A percentile compares a stretch with the other conserved stretches of the same genome.
Conservation (phyloP, 2,329 filamentous ascomycete species). For the Aphanoascus verrucosus region DNA sequence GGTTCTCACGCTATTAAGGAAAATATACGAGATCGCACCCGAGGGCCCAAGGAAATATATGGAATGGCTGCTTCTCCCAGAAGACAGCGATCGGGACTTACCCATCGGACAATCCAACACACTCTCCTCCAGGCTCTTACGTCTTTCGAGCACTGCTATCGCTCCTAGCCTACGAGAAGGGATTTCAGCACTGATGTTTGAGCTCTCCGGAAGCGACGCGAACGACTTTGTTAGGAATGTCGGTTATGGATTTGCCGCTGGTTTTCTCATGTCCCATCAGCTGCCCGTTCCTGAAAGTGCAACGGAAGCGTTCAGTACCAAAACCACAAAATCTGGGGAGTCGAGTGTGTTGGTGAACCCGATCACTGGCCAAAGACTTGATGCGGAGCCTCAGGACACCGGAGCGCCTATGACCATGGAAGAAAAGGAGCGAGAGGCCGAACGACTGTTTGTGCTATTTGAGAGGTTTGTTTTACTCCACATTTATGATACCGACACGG, state of each 20-base stretch:
- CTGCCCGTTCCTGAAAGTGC: conserved; percentile 62
- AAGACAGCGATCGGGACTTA: conserved; percentile 60
- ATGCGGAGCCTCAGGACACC: conserved; percentile 51
- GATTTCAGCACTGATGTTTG: conserved; percentile 72
- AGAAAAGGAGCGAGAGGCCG: conserved; percentile 86
- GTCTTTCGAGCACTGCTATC: conserved; percentile 62
- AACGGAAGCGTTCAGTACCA: conserved; percentile 43
- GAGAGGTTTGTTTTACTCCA: conserved; percentile 49
- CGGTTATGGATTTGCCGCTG: conserved; percentile 86
- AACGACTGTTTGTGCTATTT: conserved; percentile 80
- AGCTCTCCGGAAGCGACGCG: conserved; percentile 72
- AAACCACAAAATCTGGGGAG: conserved; percentile 22
- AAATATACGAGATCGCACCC: conserved; percentile 59
- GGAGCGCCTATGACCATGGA: conserved; percentile 71
- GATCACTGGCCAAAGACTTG: conserved; percentile 72
- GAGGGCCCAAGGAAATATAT: conserved; percentile 52
- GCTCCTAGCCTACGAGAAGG: conserved; percentile 62
- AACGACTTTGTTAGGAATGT: conserved; percentile 78
- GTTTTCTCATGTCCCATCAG: conserved; percentile 76
- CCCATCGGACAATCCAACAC: conserved; percentile 67
- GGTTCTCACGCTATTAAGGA: conserved; percentile 61
- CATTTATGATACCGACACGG: neutral
- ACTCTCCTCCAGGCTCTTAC: conserved; percentile 64
- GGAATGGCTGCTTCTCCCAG: conserved; percentile 60
- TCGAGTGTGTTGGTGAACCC: conserved; percentile 54